Evolutionary conservation across 768 basidiomycete genomes (phyloP), one percentile per base, ranked within the genome.

Genomic region (Mrakia gelida): DNA sequence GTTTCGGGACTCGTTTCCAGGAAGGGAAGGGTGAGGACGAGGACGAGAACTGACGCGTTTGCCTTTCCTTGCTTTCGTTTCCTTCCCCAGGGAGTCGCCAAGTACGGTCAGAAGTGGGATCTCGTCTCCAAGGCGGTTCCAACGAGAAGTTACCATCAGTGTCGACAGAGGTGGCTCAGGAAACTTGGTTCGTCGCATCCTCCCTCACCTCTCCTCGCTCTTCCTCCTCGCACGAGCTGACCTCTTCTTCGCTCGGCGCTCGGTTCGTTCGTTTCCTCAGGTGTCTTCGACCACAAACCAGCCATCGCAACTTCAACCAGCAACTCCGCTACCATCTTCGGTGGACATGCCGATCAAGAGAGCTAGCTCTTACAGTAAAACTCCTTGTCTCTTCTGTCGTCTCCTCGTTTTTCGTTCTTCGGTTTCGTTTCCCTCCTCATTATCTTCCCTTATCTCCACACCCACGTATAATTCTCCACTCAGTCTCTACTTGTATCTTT

Each of bases 61-160:
- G 26, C 15, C 18, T 41, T 32, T 16, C 49, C 30, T 34, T 7
- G 49, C 32, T 43, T 45, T n/a, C 23, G 15, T 26, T 26, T 74
- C 30, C 34, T 23, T 21, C 2, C 21, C 1, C 68, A 80, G 38
- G 82, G 81, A 3, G 80, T 83, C 6, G 80, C 80, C 2, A 41
- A 79, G 71, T 75, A 79, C 71, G 82, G 82, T 0, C 80, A 80
- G 59, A 79, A 81, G 41, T 83, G 83, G 83, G 82, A 83, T 49
- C 62, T 63, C 41, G 81, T 83, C 16, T 81, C 82, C 8, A 78
- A 79, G 68, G 68, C 71, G 6, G 76, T 82, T 16, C 81, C 82
- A 28, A 81, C 80, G 26, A 77, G 83, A 71, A 76, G 76, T n/a
- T 83, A 82, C 61, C 82, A 83, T 61, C 80, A 83, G 79, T 80